phyloP scores from a whole-genome alignment of 2,329 filamentous ascomycete species.

The Arthrinium puccinioides region DNA sequence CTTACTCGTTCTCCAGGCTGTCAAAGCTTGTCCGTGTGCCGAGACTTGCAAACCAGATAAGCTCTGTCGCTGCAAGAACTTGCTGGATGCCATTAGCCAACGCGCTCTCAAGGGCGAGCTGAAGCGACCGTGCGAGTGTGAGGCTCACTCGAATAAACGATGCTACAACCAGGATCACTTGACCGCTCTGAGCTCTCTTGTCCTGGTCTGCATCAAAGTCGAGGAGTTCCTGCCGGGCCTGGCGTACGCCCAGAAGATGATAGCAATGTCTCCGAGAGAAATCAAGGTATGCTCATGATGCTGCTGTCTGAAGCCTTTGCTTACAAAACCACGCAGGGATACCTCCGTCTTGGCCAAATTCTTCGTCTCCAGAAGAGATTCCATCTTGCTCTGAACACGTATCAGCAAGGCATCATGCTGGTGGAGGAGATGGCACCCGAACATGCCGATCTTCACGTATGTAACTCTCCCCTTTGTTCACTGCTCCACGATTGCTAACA shows the following conservation, averaged over 20 bases:
- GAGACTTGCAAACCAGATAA: not conserved
- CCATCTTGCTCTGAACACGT: conserved; percentile 12
- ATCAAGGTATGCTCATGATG: conserved; percentile 16
- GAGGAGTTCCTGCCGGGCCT: not conserved
- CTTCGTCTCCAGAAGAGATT: conserved; percentile 12
- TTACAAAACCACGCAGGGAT: conserved; percentile 7
- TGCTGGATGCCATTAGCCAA: conserved; percentile 9
- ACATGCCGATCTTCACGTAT: conserved; percentile 13
- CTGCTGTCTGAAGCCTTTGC: no score
- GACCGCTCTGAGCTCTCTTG: conserved; percentile 1
- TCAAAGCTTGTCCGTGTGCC: not conserved
- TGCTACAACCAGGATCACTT: conserved; percentile 9
- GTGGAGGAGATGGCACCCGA: conserved; percentile 15
- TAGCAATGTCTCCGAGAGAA: conserved; percentile 17
- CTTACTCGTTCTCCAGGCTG: no score
- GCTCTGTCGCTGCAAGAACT: conserved; percentile 1
- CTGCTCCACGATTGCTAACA: not conserved
- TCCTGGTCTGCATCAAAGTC: conserved; percentile 12
- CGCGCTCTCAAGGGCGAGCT: conserved; percentile 12
- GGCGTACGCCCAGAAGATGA: conserved; percentile 16
- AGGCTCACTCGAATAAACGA: conserved; percentile 12
- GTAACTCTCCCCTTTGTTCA: conserved; percentile 1
- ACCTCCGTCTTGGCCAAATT: conserved; percentile 20
- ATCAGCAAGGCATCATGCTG: conserved; percentile 16
- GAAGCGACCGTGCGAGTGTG: conserved; percentile 15